Conservation (phyloP, 129 eudicot genomes). For the Lactuca sativa region DNA sequence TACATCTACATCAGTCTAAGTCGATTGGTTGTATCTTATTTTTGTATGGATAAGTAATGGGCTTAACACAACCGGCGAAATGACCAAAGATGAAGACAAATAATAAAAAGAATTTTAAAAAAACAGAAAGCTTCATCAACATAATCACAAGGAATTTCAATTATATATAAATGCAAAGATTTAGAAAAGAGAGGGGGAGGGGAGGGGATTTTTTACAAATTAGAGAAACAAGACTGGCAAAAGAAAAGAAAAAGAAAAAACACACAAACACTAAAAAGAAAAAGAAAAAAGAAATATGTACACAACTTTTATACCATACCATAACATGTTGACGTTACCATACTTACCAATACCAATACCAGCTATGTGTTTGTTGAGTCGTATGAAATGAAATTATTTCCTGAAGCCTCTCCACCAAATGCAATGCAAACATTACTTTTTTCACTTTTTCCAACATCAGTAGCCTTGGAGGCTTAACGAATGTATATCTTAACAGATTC, state of each 20-base stretch:
- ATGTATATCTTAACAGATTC: conserved; percentile 37
- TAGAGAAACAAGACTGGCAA: conserved; percentile 21
- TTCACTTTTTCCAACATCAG: conserved; percentile 5
- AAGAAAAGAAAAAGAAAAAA: conserved; percentile 10
- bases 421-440: conserved; percentile 18
- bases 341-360: conserved; percentile 17
- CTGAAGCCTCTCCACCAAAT: conserved; percentile 61
- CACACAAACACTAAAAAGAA: conserved; percentile 27
- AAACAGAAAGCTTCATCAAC: not conserved
- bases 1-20: too few relatives aligned
- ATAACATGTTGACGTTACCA: not conserved
- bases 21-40: too few relatives aligned
- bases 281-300: conserved; percentile 48
- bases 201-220: conserved; percentile 33
- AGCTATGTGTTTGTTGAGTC: too few relatives aligned
- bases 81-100: not conserved
- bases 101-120: not conserved
- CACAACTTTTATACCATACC: conserved; percentile 44
- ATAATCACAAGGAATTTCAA: conserved; percentile 36
- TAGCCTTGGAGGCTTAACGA: conserved; percentile 58
- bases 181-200: conserved; percentile 11
- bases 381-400: conserved; percentile 52
- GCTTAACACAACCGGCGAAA: not conserved
- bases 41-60: too few relatives aligned
- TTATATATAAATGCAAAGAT: conserved; percentile 36